These are phyloP conservation scores for Bruguiera hainesii DNA, from an alignment of 441 rosid species.

Conservation along the genomic window DNA sequence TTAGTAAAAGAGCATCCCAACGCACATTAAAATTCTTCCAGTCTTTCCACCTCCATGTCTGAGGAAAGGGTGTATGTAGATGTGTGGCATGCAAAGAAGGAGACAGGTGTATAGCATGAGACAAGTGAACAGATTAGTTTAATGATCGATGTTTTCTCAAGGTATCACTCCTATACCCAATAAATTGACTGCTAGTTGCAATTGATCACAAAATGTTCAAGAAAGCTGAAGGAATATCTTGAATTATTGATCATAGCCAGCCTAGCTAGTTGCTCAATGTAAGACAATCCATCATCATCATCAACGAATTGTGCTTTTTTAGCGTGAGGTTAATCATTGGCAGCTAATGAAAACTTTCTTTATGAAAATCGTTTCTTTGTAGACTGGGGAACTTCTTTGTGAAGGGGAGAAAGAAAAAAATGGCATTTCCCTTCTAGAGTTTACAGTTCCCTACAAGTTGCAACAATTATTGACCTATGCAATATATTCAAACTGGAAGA, in stretches of 20 bases:
- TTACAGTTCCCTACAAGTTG: constrained; percentile 7
- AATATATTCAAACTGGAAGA: not conserved
- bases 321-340: not conserved
- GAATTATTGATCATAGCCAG: constrained; percentile 14
- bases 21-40: constrained; percentile 12
- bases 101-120: constrained; percentile 17
- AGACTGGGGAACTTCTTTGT: not conserved
- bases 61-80: constrained; percentile 32
- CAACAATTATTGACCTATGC: constrained; percentile 11
- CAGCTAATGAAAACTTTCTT: not conserved
- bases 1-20: constrained; percentile 20
- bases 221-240: not conserved
- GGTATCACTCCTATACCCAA: not conserved
- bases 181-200: not conserved
- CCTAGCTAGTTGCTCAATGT: not conserved
- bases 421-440: too few species aligned
- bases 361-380: too few species aligned
- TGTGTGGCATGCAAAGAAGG: constrained; percentile 27
- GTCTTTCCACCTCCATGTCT: constrained; percentile 26
- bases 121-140: not conserved
- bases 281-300: not conserved
- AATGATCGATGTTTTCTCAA: not conserved
- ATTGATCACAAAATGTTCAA: not conserved
- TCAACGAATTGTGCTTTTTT: not conserved
- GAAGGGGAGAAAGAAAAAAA: not conserved